A percentile compares a stretch with the other conserved stretches of the same genome.
Evolutionary conservation across 1,284 basidiomycete genomes (phyloP).

Genomic region (Ustilago crameri): DNA sequence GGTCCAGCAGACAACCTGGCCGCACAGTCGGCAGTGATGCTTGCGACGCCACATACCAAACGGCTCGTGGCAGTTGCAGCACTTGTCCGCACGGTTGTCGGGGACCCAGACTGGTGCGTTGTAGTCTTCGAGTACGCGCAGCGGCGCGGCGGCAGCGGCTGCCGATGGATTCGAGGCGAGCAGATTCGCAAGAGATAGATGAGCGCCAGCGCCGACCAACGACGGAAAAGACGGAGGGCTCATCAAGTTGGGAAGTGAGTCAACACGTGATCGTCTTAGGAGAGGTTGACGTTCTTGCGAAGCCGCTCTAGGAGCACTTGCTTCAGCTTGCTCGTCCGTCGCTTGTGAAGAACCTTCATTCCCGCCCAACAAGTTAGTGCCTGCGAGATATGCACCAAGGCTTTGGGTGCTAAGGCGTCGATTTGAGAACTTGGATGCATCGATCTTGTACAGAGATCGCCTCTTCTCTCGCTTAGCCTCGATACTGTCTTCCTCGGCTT

Average conservation of each 20-base stretch:
- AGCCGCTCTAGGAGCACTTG: slow-evolving; percentile 5
- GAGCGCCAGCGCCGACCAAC: slow-evolving; percentile 23
- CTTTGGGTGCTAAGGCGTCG: slow-evolving; percentile 46
- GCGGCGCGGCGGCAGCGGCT: slow-evolving; percentile 23
- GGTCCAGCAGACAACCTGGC: slow-evolving; percentile 81
- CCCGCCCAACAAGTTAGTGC: slow-evolving; percentile 28
- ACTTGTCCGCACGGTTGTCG: slow-evolving; percentile 80
- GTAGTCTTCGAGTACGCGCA: slow-evolving; percentile 79
- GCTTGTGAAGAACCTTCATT: slow-evolving; percentile 19
- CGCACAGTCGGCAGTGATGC: slow-evolving; percentile 91
- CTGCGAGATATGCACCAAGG: slow-evolving; percentile 43
- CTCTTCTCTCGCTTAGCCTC: slow-evolving; percentile 55
- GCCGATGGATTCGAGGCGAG: slow-evolving; percentile 23
- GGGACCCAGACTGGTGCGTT: slow-evolving; percentile 92
- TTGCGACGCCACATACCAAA: slow-evolving; percentile 85
- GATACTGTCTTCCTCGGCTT: slow-evolving; percentile 57
- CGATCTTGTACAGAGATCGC: slow-evolving; percentile 37
- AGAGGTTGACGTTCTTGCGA: slow-evolving; percentile 20
- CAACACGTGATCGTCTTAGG: slow-evolving; percentile 28
- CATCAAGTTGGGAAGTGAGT: slow-evolving; percentile 42
- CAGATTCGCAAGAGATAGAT: slow-evolving; percentile 35
- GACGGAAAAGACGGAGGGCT: slow-evolving; percentile 46
- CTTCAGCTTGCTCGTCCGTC: slow-evolving; percentile 14
- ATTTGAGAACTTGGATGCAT: slow-evolving; percentile 25
- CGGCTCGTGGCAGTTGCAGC: slow-evolving; percentile 81